Conservation (phyloP, 139 green algal genomes). For the Chloropicon primus region DNA sequence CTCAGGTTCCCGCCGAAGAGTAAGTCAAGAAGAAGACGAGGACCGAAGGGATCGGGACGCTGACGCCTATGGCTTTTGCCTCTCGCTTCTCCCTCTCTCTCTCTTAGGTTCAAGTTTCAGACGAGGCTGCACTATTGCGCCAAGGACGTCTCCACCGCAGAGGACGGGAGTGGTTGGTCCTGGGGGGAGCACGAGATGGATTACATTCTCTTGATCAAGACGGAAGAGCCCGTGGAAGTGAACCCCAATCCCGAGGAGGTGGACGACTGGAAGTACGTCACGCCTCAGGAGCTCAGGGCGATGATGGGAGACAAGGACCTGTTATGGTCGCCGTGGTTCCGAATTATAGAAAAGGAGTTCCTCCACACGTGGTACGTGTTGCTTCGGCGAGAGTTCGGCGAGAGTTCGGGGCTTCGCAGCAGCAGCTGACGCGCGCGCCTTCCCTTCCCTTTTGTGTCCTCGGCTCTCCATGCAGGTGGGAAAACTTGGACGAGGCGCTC, state of each 20-base stretch:
- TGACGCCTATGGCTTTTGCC: not conserved
- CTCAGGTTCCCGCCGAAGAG: constrained; percentile 9
- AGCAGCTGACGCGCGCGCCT: too few relatives aligned
- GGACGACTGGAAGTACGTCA: constrained; percentile 28
- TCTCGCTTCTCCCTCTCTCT: not conserved
- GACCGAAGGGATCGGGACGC: not conserved
- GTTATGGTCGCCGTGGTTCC: constrained; percentile 87
- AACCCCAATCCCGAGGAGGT: constrained; percentile 75
- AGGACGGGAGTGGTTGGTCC: not conserved
- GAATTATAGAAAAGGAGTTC: constrained; percentile 75
- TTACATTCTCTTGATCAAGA: constrained; percentile 73
- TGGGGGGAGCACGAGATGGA: constrained; percentile 90
- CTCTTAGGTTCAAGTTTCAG: not conserved
- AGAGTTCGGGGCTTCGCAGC: too few relatives aligned
- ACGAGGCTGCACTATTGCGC: not conserved
- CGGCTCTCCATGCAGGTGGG: not conserved
- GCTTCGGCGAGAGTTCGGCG: too few relatives aligned
- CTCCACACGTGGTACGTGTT: constrained; percentile 58
- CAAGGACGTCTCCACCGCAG: not conserved
- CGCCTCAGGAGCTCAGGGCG: constrained; percentile 22
- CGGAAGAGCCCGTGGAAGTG: constrained; percentile 33
- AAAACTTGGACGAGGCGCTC: not conserved
- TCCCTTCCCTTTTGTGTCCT: not conserved
- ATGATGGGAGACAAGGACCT: constrained; percentile 35
- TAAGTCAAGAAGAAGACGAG: not conserved